Percentiles rank a stretch among this genome's conserved stretches.
Conservation (phyloP, 2,329 filamentous ascomycete species). For the Ceratocystis cubensis region DNA sequence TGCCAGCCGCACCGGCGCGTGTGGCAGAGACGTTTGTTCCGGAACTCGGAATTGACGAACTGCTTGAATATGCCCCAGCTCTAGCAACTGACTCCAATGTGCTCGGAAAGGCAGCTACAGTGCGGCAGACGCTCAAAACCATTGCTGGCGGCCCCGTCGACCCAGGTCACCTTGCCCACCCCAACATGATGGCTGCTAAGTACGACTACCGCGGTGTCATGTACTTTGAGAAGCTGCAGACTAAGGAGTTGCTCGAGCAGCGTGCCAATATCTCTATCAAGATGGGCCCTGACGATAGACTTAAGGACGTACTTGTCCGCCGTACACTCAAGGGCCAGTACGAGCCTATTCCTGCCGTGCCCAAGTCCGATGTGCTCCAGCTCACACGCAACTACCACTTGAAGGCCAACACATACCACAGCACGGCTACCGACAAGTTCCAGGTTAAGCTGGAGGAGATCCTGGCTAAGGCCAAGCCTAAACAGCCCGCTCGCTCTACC, state of each 20-base stretch:
- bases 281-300: slow-evolving; percentile 19
- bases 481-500: slow-evolving; percentile 1
- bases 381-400: slow-evolving; percentile 31
- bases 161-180: slow-evolving; percentile 26
- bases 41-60: slow-evolving; percentile 29
- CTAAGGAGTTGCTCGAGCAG: slow-evolving; percentile 27
- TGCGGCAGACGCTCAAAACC: slow-evolving; percentile 30
- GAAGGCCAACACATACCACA: slow-evolving; percentile 30
- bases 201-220: slow-evolving; percentile 25
- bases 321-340: slow-evolving; percentile 30
- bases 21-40: slow-evolving; percentile 26
- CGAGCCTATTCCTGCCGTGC: slow-evolving; percentile 27
- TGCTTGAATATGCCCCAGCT: slow-evolving; percentile 27
- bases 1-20: slow-evolving; percentile 14
- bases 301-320: slow-evolving; percentile 26
- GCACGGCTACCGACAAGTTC: slow-evolving; percentile 29
- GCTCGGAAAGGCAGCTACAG: slow-evolving; percentile 27
- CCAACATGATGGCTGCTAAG: slow-evolving; percentile 28
- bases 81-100: slow-evolving; percentile 27
- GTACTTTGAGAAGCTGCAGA: slow-evolving; percentile 28
- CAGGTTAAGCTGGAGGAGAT: slow-evolving; percentile 28
- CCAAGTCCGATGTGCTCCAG: slow-evolving; percentile 28
- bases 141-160: slow-evolving; percentile 30
- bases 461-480: slow-evolving; percentile 14
- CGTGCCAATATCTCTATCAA: slow-evolving; percentile 23